Evolutionary conservation across 2,329 filamentous ascomycete genomes (phyloP).

Genomic region (Cryoendolithus antarcticus): DNA sequence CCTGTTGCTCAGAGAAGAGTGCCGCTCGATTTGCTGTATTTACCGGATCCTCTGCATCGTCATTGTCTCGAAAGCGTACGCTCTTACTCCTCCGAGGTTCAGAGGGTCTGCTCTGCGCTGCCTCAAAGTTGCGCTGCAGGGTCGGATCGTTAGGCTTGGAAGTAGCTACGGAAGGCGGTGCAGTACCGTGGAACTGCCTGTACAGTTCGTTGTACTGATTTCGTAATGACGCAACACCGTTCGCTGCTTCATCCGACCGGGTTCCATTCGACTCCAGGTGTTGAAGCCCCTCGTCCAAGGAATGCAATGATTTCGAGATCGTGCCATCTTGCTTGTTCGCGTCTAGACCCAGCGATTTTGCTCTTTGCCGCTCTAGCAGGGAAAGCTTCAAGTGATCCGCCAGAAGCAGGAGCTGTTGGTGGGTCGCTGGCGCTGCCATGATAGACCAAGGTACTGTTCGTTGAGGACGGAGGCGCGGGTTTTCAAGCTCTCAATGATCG

Average conservation of each 20-base stretch:
- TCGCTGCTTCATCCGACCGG: constrained; percentile 48
- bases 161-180: constrained; percentile 38
- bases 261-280: constrained; percentile 53
- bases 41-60: constrained; percentile 28
- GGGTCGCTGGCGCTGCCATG: constrained; percentile 15
- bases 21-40: constrained; percentile 43
- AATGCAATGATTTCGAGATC: constrained; percentile 77
- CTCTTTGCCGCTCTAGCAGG: constrained; percentile 79
- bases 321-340: constrained; percentile 75
- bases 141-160: constrained; percentile 54
- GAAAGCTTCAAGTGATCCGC: constrained; percentile 96
- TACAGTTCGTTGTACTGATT: constrained; percentile 66
- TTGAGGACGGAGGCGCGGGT: too few relatives aligned
- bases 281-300: constrained; percentile 68
- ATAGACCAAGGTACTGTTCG: too few relatives aligned
- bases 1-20: constrained; percentile 35
- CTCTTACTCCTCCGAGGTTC: constrained; percentile 12
- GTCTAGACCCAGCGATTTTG: constrained; percentile 66
- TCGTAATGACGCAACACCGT: constrained; percentile 54
- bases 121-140: constrained; percentile 51
- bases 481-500: too few relatives aligned
- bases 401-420: constrained; percentile 73
- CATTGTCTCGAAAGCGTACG: constrained; percentile 72
- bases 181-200: constrained; percentile 64
- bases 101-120: constrained; percentile 42